A percentile compares a stretch with the other conserved stretches of the same genome.
Evolutionary conservation across 2,329 filamentous ascomycete genomes (phyloP).

Genomic region (Phaeophleospora eucalypticola): DNA sequence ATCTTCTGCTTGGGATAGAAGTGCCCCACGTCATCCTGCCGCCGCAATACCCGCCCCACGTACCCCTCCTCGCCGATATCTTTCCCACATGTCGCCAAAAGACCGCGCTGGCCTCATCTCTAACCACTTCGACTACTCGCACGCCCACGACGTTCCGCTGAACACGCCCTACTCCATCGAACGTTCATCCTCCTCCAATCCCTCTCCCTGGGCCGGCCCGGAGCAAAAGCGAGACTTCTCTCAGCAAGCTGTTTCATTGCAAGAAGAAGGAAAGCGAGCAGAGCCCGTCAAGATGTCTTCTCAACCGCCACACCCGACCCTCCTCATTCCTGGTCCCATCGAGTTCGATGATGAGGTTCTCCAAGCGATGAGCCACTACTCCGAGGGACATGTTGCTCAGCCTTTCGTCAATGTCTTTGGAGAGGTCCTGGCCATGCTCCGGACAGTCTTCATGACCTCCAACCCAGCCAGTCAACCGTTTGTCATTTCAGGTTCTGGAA

Average conservation of each 20-base stretch:
- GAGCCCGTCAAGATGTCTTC: conserved; percentile 49
- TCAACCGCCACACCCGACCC: conserved; percentile 61
- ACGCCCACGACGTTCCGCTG: conserved; percentile 51
- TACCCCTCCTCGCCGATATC: conserved; percentile 25
- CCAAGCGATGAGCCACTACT: conserved; percentile 91
- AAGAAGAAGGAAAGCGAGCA: conserved; percentile 27
- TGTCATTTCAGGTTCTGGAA: conserved; percentile 89
- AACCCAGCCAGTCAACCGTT: conserved; percentile 82
- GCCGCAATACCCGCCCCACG: conserved; percentile 5
- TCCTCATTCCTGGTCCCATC: conserved; percentile 95
- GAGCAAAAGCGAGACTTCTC: conserved; percentile 27
- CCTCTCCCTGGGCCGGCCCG: conserved; percentile 18
- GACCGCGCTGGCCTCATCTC: conserved; percentile 52
- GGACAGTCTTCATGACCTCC: conserved; percentile 90
- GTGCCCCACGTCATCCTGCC: conserved; percentile 11
- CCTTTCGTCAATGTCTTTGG: conserved; percentile 88
- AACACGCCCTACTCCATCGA: conserved; percentile 63
- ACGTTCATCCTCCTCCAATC: conserved; percentile 38
- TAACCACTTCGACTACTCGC: conserved; percentile 55
- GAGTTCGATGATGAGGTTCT: conserved; percentile 98
- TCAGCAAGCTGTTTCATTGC: conserved; percentile 19
- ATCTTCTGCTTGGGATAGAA: conserved; percentile 3
- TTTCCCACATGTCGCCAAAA: conserved; percentile 38
- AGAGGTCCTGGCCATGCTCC: conserved; percentile 80
- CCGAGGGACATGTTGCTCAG: conserved; percentile 87